phyloP scores from a whole-genome alignment of 805 yeast species.

The Geotrichum ghanense region DNA sequence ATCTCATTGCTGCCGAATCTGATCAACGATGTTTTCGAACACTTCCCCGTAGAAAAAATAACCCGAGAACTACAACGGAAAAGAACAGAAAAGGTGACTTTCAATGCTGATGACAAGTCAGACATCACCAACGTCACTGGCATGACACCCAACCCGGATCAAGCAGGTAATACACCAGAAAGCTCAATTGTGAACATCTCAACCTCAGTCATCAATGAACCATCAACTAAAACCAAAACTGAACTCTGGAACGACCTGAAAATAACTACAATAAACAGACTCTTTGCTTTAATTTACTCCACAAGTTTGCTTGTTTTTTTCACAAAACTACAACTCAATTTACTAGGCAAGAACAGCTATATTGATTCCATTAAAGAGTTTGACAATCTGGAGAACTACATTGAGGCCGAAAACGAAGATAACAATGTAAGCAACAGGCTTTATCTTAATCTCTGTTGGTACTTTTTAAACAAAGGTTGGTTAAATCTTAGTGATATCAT shows the following conservation, averaged over 20 bases:
- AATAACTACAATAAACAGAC: conserved; percentile 58
- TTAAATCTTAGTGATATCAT: conserved; percentile 40
- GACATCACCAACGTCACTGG: conserved; percentile 8
- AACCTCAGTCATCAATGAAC: conserved; percentile 1
- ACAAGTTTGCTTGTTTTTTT: conserved; percentile 61
- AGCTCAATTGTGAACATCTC: background rate
- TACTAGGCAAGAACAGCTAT: conserved; percentile 78
- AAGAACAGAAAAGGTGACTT: conserved; percentile 25
- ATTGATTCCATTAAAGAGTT: conserved; percentile 63
- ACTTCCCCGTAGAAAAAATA: conserved; percentile 59
- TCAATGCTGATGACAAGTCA: conserved; percentile 15
- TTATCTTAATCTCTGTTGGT: conserved; percentile 82
- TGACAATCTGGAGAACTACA: conserved; percentile 24
- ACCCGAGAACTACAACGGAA: conserved; percentile 59
- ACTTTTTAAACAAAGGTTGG: conserved; percentile 88
- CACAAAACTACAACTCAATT: conserved; percentile 76
- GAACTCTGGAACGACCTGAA: conserved; percentile 81
- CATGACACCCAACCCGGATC: background rate
- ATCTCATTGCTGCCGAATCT: conserved; percentile 73
- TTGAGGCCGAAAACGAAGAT: conserved; percentile 18
- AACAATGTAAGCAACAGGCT: conserved; percentile 59
- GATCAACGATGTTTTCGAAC: conserved; percentile 47
- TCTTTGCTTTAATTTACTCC: conserved; percentile 59
- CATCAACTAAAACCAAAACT: conserved; percentile 34
- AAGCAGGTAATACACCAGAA: background rate